phyloP scores from a whole-genome alignment of 257 asterid genomes.

The Craterostigma plantagineum region DNA sequence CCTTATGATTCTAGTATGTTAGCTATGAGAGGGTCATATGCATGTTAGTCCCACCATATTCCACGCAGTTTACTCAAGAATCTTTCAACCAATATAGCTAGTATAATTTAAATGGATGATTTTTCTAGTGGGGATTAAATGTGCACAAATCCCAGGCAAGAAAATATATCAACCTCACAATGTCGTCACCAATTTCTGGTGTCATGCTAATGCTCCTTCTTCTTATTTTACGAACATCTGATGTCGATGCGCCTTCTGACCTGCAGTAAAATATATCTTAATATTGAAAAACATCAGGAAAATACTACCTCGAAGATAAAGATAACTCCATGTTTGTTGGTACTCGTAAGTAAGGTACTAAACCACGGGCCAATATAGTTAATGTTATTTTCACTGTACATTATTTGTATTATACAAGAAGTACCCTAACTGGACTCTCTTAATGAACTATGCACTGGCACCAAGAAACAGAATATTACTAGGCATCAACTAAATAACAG shows the following conservation, averaged over 20 bases:
- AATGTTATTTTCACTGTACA: too few species aligned
- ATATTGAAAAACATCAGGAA: conserved; percentile 4
- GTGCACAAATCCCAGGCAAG: conserved; percentile 9
- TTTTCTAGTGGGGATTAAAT: background rate
- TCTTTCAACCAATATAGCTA: background rate
- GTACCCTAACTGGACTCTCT: too few species aligned
- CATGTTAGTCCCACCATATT: too few species aligned
- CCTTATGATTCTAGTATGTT: too few species aligned
- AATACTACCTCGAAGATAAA: background rate
- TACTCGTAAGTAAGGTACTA: background rate
- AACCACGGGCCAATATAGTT: too few species aligned
- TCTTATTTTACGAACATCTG: conserved; percentile 68
- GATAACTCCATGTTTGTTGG: background rate
- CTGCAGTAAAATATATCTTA: conserved; percentile 24
- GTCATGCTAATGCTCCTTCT: conserved; percentile 94
- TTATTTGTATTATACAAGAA: too few species aligned
- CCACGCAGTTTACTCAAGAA: too few species aligned
- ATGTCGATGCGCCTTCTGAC: conserved; percentile 75
- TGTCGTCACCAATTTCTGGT: conserved; percentile 96
- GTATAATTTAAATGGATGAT: background rate
- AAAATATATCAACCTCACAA: conserved; percentile 63
- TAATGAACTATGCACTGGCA: too few species aligned
- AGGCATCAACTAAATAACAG: too few species aligned
- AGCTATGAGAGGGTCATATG: too few species aligned
- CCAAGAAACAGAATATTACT: too few species aligned